phyloP scores from a whole-genome alignment of 148 eudicot genomes.

The Rheum nobile region DNA sequence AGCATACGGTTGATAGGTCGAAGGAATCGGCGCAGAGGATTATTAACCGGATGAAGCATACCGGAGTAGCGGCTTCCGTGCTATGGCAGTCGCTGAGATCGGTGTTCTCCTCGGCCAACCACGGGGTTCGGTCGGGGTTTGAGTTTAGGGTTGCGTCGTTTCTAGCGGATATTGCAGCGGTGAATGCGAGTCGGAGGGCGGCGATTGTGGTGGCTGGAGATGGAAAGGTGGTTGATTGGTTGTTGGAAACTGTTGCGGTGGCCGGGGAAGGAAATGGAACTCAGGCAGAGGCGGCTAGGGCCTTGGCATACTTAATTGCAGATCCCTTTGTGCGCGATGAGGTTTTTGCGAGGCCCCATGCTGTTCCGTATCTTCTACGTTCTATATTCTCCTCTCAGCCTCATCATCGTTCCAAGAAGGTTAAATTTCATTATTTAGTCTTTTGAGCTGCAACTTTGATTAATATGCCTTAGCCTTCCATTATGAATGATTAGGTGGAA shows the following conservation, averaged over 20 bases:
- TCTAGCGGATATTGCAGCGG: slow-evolving; percentile 88
- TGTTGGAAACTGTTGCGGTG: slow-evolving; percentile 46
- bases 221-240: slow-evolving; percentile 88
- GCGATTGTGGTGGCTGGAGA: slow-evolving; percentile 86
- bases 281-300: slow-evolving; percentile 89
- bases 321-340: slow-evolving; percentile 55
- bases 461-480: neutral
- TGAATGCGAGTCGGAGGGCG: slow-evolving; percentile 53
- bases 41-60: slow-evolving; percentile 44
- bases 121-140: slow-evolving; percentile 77
- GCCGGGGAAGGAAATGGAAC: slow-evolving; percentile 39
- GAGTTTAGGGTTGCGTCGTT: slow-evolving; percentile 88
- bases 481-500: slow-evolving; percentile 2
- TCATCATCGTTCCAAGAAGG: slow-evolving; percentile 53
- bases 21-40: slow-evolving; percentile 29
- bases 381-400: slow-evolving; percentile 84
- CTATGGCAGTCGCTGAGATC: slow-evolving; percentile 67
- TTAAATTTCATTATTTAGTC: slow-evolving; percentile 4
- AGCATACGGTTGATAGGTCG: slow-evolving; percentile 29
- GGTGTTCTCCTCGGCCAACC: slow-evolving; percentile 65
- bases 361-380: slow-evolving; percentile 59
- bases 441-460: neutral
- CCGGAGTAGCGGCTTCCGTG: slow-evolving; percentile 67
- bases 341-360: slow-evolving; percentile 61
- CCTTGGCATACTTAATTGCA: slow-evolving; percentile 85